These are phyloP conservation scores for Apiospora pterosperma DNA, from an alignment of 2,329 filamentous ascomycete species.

Conservation along the genomic window DNA sequence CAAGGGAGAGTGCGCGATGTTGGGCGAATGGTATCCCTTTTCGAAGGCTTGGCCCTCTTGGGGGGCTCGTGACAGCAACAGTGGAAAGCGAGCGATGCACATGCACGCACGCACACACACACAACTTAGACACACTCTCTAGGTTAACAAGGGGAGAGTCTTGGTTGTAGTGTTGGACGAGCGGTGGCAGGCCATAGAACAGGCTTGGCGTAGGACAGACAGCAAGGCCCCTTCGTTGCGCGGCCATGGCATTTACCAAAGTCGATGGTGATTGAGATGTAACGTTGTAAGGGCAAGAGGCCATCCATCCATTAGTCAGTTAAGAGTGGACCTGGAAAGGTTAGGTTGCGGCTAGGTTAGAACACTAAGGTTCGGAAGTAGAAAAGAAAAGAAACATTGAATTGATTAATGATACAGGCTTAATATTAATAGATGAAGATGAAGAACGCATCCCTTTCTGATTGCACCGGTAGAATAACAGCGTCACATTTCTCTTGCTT, in stretches of 20 bases:
- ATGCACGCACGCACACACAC: background rate
- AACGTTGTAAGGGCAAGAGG: conserved; percentile 7
- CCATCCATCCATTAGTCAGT: background rate
- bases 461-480: background rate
- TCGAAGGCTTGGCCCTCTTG: no score
- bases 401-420: no score
- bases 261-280: conserved; percentile 6
- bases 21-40: background rate
- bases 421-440: no score
- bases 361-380: no score
- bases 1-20: background rate
- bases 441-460: background rate
- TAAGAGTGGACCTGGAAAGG: background rate
- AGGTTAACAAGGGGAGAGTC: no score
- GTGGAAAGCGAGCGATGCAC: background rate
- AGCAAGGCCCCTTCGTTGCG: background rate
- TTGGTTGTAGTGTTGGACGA: no score
- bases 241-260: background rate
- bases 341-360: background rate
- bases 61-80: background rate
- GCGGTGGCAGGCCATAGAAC: background rate
- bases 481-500: background rate
- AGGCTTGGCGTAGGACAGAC: background rate
- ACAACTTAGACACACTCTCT: background rate
- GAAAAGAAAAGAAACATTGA: background rate